Conservation (phyloP, 305 asterid genomes). For the Fraxinus latifolia region DNA sequence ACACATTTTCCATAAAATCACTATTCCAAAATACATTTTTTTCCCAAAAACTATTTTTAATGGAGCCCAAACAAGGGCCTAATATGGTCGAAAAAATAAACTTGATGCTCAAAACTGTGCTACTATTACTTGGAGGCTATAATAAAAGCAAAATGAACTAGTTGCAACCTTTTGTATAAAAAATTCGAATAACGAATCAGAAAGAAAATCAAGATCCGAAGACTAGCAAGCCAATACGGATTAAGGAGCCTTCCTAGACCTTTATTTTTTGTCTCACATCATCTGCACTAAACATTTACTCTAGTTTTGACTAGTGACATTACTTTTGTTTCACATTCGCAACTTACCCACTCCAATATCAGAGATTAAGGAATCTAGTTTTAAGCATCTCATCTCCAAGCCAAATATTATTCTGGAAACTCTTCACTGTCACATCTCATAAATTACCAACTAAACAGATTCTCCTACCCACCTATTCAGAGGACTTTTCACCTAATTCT, state of each 20-base stretch:
- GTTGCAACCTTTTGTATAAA: background rate
- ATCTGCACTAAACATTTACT: background rate
- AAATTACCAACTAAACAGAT: slow-evolving; percentile 3
- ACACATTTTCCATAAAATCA: too few species aligned
- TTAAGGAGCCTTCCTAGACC: background rate
- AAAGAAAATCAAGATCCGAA: background rate
- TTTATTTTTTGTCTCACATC: background rate
- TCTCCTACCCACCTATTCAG: background rate
- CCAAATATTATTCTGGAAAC: background rate
- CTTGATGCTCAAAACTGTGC: background rate
- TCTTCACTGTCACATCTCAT: slow-evolving; percentile 10
- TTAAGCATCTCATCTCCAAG: background rate
- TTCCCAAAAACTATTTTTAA: too few species aligned
- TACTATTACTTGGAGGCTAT: background rate
- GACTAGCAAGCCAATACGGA: background rate
- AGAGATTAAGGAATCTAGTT: background rate
- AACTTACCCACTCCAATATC: background rate
- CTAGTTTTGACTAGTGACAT: background rate
- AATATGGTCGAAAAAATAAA: background rate
- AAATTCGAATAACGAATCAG: background rate
- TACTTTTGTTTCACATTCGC: background rate
- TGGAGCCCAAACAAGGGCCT: too few species aligned
- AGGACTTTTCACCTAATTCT: background rate
- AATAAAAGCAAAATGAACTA: background rate
- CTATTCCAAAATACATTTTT: too few species aligned